Conservation (phyloP, 176 grass and related monocot species). For the Lolium perenne region DNA sequence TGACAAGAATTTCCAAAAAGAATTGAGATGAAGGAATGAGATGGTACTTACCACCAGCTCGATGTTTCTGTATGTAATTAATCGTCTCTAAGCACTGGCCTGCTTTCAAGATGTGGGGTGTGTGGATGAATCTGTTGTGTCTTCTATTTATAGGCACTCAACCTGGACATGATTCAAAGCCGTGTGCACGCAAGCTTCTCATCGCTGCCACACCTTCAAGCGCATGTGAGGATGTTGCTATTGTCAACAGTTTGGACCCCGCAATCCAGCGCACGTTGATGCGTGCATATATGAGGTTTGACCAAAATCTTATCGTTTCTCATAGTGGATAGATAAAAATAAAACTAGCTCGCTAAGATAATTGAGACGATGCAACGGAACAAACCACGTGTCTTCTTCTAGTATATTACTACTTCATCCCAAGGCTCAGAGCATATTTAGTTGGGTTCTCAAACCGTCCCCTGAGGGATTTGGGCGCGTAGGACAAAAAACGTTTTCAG, state of each 20-base stretch:
- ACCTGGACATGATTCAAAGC: not conserved
- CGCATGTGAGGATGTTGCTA: not conserved
- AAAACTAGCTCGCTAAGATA: not conserved
- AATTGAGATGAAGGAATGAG: no score
- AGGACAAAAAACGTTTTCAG: no score
- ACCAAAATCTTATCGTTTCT: not conserved
- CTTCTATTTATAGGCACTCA: not conserved
- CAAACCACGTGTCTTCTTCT: not conserved
- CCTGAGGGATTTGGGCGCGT: no score
- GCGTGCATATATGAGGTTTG: not conserved
- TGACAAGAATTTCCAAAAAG: no score
- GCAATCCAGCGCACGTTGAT: slow-evolving; percentile 8
- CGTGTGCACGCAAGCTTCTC: not conserved
- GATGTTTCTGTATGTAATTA: not conserved
- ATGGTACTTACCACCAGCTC: not conserved
- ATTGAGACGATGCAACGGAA: not conserved
- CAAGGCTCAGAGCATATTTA: no score
- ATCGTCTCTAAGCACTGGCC: not conserved
- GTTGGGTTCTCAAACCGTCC: no score
- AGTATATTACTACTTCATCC: no score
- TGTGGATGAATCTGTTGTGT: not conserved
- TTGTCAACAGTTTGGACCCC: slow-evolving; percentile 36
- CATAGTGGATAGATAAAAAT: not conserved
- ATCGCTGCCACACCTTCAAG: not conserved
- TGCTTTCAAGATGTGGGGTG: not conserved